phyloP scores from a whole-genome alignment of 306 rosid genomes.

The Vachellia collinsii region DNA sequence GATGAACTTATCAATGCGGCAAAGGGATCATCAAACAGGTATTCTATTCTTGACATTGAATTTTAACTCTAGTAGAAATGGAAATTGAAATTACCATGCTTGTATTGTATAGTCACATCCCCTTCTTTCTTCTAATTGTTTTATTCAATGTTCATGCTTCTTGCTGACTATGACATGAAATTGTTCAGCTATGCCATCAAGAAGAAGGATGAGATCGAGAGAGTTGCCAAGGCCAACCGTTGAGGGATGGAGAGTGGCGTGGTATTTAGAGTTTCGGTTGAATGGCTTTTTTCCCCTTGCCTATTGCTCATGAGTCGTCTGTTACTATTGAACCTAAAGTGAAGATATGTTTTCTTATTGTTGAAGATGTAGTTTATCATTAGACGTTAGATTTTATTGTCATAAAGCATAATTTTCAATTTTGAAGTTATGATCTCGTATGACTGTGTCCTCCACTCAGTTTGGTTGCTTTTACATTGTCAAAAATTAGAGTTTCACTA shows the following conservation, averaged over 20 bases:
- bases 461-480: background rate
- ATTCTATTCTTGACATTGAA: background rate
- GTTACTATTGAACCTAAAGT: background rate
- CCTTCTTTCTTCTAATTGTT: background rate
- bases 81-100: background rate
- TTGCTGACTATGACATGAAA: background rate
- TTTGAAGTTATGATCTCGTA: background rate
- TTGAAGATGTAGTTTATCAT: background rate
- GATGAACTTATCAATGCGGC: constrained; percentile 66
- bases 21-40: constrained; percentile 65
- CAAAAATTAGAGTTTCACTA: background rate
- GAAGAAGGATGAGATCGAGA: constrained; percentile 64
- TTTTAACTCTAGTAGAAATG: background rate
- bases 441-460: background rate
- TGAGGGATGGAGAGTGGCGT: constrained; percentile 28
- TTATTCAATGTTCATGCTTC: background rate
- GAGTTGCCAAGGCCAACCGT: constrained; percentile 68
- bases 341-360: background rate
- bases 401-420: background rate
- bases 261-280: constrained; percentile 13
- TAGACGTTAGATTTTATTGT: background rate
- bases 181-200: constrained; percentile 58
- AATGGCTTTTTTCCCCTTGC: background rate
- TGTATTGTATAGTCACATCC: background rate
- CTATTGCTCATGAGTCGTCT: background rate